These are phyloP conservation scores for Neostapfia colusana DNA, from an alignment of 176 grass and related monocot species.

Conservation along the genomic window DNA sequence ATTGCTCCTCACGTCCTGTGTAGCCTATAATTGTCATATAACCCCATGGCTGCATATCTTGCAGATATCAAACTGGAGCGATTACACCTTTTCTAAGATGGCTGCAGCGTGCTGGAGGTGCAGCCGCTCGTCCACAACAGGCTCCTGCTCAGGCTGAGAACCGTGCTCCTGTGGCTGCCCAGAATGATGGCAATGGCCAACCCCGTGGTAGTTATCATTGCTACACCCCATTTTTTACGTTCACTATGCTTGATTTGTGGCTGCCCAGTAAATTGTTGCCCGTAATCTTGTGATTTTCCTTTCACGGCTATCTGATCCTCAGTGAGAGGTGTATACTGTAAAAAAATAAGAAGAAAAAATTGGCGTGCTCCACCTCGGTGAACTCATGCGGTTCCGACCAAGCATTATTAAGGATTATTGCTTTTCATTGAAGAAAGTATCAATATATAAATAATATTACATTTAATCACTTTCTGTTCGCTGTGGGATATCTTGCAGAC, in stretches of 20 bases:
- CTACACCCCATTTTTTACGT: constrained; percentile 11
- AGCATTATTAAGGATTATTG: background rate
- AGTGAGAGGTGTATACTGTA: background rate
- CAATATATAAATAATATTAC: background rate
- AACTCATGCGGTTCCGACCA: too few species aligned
- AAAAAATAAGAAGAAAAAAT: background rate
- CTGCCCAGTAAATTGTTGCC: background rate
- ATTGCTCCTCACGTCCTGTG: constrained; percentile 5
- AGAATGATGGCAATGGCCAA: constrained; percentile 53
- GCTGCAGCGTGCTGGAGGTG: constrained; percentile 60
- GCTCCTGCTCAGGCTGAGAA: constrained; percentile 52
- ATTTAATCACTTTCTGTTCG: constrained; percentile 3
- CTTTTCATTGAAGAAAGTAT: background rate
- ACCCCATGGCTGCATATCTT: constrained; percentile 30
- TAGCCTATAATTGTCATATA: constrained; percentile 21
- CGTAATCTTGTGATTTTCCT: constrained; percentile 4
- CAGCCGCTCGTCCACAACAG: constrained; percentile 58
- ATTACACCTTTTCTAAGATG: constrained; percentile 75
- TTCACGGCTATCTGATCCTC: constrained; percentile 1
- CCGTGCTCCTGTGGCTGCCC: constrained; percentile 44
- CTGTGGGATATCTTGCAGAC: constrained; percentile 55
- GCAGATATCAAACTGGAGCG: constrained; percentile 82
- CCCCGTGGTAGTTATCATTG: constrained; percentile 47
- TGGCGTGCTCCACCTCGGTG: too few species aligned
- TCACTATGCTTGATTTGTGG: background rate